Evolutionary conservation across 1,284 basidiomycete species (phyloP).

Genomic region (Cryptococcus amylolentus): DNA sequence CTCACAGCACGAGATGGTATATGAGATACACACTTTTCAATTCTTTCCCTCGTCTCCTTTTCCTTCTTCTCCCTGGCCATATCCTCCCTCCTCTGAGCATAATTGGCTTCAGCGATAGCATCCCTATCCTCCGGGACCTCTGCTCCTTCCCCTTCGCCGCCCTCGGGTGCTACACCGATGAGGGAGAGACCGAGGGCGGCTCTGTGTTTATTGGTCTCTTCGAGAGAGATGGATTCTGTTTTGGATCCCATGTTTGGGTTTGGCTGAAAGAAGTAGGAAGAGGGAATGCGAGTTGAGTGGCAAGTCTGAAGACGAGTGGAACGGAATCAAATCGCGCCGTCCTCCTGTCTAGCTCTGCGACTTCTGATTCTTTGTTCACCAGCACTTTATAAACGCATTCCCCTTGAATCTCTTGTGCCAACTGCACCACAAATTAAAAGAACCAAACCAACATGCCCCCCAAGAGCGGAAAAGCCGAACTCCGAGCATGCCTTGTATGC

Average conservation of each 20-base stretch:
- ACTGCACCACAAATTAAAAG: neutral
- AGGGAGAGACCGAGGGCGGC: constrained; percentile 91
- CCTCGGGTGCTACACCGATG: constrained; percentile 57
- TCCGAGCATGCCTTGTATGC: constrained; percentile 88
- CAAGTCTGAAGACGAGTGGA: neutral
- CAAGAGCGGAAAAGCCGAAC: constrained; percentile 46
- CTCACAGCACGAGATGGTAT: no score
- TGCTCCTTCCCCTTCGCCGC: constrained; percentile 55
- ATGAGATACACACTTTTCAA: constrained; percentile 76
- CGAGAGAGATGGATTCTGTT: constrained; percentile 60
- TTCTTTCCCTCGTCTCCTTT: constrained; percentile 70
- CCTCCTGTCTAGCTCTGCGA: no score
- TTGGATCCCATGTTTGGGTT: neutral
- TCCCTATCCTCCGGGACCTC: constrained; percentile 60
- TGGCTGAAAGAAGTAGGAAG: neutral
- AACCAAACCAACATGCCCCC: constrained; percentile 24
- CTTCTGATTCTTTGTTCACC: no score
- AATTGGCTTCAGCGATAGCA: constrained; percentile 71
- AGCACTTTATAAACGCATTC: no score
- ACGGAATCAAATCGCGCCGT: neutral
- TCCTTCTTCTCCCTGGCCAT: constrained; percentile 70
- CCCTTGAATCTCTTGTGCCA: no score
- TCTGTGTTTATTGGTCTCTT: constrained; percentile 98
- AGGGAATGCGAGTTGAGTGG: neutral
- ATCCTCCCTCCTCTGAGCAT: constrained; percentile 64